Evolutionary conservation across 805 yeast species (phyloP).

Genomic region (Candida xiaguanensis): DNA sequence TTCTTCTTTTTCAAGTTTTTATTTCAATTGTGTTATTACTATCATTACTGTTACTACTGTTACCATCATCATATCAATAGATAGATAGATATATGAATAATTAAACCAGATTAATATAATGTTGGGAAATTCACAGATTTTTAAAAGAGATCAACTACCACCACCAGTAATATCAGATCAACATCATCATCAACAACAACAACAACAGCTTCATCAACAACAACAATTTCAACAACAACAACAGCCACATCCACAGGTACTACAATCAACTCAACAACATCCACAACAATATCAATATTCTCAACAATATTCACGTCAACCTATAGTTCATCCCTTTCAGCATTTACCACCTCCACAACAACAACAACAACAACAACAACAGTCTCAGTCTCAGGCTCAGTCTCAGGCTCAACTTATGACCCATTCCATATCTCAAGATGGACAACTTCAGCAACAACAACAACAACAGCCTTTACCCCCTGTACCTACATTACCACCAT

Average conservation of each 20-base stretch:
- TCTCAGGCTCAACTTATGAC: not conserved
- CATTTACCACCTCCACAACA: not conserved
- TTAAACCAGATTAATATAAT: too few relatives aligned
- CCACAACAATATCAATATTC: slow-evolving; percentile 1
- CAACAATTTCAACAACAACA: slow-evolving; percentile 5
- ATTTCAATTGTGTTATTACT: too few relatives aligned
- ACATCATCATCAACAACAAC: slow-evolving; percentile 6
- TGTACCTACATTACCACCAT: slow-evolving; percentile 3
- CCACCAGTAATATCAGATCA: not conserved
- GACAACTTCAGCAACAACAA: too few relatives aligned
- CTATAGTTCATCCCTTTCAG: not conserved
- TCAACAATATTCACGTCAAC: not conserved
- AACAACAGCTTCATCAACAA: slow-evolving; percentile 1
- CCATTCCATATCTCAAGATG: not conserved
- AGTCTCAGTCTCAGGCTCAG: too few relatives aligned
- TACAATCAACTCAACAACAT: too few relatives aligned
- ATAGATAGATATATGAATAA: too few relatives aligned
- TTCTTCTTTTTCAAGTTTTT: too few relatives aligned
- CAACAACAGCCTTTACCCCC: slow-evolving; percentile 5
- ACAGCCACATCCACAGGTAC: not conserved
- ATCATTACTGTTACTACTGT: not conserved
- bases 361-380: too few relatives aligned
- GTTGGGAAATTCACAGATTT: slow-evolving; percentile 5
- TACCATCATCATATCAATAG: too few relatives aligned
- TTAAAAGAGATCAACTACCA: not conserved